A percentile compares a stretch with the other conserved stretches of the same genome.
phyloP scores from a whole-genome alignment of 2,329 filamentous ascomycete species.

The Diaporthe capsici region DNA sequence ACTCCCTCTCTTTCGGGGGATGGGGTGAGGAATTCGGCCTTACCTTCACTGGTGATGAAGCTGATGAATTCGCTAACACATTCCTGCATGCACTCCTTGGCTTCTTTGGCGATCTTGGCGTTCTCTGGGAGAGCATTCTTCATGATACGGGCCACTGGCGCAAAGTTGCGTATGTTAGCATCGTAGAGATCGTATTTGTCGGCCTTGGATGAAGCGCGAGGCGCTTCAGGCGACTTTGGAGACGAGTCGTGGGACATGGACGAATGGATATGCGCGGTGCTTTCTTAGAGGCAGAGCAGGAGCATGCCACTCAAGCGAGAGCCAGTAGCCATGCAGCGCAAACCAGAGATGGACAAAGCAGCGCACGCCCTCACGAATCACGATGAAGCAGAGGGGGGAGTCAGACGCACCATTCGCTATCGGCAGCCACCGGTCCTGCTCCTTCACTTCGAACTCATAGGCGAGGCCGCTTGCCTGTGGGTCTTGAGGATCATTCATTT shows the following conservation, averaged over 20 bases:
- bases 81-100: slow-evolving; percentile 99
- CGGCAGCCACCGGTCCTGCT: slow-evolving; percentile 99
- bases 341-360: slow-evolving; percentile 48
- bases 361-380: slow-evolving; percentile 52
- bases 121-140: slow-evolving; percentile 98
- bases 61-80: slow-evolving; percentile 99
- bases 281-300: slow-evolving; percentile 58
- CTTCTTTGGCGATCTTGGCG: slow-evolving; percentile 98
- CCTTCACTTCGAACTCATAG: slow-evolving; percentile 98
- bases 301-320: slow-evolving; percentile 62
- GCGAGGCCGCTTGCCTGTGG: slow-evolving; percentile 81
- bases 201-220: slow-evolving; percentile 58
- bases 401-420: slow-evolving; percentile 98
- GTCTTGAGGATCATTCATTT: slow-evolving; percentile 90
- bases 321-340: slow-evolving; percentile 50
- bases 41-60: slow-evolving; percentile 99
- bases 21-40: slow-evolving; percentile 55
- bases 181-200: slow-evolving; percentile 73
- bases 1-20: neutral
- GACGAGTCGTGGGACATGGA: slow-evolving; percentile 73
- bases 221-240: slow-evolving; percentile 64
- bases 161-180: slow-evolving; percentile 96
- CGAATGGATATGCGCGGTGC: slow-evolving; percentile 52
- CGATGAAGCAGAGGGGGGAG: slow-evolving; percentile 51
- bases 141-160: slow-evolving; percentile 98